Evolutionary conservation across 1,284 basidiomycete species (phyloP).

Genomic region (Hymenochaete sp.): DNA sequence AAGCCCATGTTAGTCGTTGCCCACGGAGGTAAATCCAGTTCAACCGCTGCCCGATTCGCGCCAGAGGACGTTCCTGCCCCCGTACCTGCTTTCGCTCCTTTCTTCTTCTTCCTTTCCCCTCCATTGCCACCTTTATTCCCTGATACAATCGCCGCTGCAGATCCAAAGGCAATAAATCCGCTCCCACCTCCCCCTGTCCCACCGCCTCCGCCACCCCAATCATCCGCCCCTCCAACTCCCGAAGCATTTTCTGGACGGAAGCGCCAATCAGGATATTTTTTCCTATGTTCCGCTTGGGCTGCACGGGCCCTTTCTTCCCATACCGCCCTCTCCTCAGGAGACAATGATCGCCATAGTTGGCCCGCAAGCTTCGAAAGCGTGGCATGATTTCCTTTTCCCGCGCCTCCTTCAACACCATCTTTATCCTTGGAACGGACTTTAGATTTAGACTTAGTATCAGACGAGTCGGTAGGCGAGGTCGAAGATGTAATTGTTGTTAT

Average conservation of each 20-base stretch:
- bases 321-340: slow-evolving; percentile 50
- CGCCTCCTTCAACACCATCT: background rate
- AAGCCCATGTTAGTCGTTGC: slow-evolving; percentile 5
- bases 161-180: slow-evolving; percentile 36
- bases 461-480: background rate
- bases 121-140: slow-evolving; percentile 34
- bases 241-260: slow-evolving; percentile 56
- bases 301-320: slow-evolving; percentile 71
- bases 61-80: background rate
- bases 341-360: slow-evolving; percentile 53
- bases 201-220: slow-evolving; percentile 44
- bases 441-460: background rate
- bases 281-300: slow-evolving; percentile 71
- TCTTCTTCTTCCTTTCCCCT: too few species aligned
- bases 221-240: slow-evolving; percentile 32
- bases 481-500: slow-evolving; percentile 1
- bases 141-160: slow-evolving; percentile 24
- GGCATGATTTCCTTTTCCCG: slow-evolving; percentile 38
- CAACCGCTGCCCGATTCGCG: background rate
- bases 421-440: slow-evolving; percentile 15
- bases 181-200: slow-evolving; percentile 34
- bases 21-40: slow-evolving; percentile 9
- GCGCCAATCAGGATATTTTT: slow-evolving; percentile 68
- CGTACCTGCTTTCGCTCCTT: background rate
- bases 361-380: slow-evolving; percentile 58